phyloP scores from a whole-genome alignment of 345 rosid species.

The Citrus maxima region DNA sequence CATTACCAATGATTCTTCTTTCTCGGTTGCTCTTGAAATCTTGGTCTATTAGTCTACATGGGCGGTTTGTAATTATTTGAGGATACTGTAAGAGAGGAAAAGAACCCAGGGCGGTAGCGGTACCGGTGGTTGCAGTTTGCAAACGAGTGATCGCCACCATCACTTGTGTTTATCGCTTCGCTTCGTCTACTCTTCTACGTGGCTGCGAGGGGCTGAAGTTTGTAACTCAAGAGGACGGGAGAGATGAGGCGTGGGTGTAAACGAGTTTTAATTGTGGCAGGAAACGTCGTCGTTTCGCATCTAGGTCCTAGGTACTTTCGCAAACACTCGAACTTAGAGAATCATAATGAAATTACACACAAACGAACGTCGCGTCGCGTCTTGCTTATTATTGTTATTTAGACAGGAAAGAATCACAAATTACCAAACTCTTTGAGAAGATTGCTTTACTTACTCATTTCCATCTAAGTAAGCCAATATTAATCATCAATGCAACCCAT shows the following conservation, averaged over 20 bases:
- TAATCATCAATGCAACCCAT: neutral
- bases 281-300: neutral
- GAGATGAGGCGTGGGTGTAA: too few relatives aligned
- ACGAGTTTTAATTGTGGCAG: too few relatives aligned
- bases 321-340: too few relatives aligned
- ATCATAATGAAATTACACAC: too few relatives aligned
- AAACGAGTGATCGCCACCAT: constrained; percentile 21
- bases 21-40: constrained; percentile 12
- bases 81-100: constrained; percentile 20
- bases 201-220: neutral
- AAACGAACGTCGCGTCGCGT: too few relatives aligned
- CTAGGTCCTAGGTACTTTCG: fast-evolving
- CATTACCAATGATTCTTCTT: constrained; percentile 2
- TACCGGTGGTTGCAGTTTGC: constrained; percentile 1
- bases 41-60: constrained; percentile 6
- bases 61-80: neutral
- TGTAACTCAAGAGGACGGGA: neutral
- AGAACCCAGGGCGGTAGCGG: constrained; percentile 15
- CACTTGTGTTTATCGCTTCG: neutral
- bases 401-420: neutral
- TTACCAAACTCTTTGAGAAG: neutral
- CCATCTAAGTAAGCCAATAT: neutral
- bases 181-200: neutral
- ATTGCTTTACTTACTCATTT: neutral
- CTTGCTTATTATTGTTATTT: too few relatives aligned